Percentiles rank a stretch among this genome's conserved stretches.
Evolutionary conservation across 805 yeast genomes (phyloP).

Genomic region (Candida multigemmis): DNA sequence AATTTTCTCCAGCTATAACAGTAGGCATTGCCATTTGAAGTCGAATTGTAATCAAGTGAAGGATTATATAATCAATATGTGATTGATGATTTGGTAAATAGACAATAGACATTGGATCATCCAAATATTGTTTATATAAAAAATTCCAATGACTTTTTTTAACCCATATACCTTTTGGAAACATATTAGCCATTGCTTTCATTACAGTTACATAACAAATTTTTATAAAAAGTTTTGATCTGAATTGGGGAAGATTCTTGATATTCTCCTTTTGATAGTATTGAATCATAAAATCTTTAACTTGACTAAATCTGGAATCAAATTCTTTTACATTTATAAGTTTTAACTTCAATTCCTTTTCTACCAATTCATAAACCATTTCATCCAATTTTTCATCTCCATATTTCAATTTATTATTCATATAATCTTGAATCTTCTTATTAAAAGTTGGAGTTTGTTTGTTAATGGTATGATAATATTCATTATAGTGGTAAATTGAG

Average conservation of each 20-base stretch:
- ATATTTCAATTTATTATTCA: conserved; percentile 22
- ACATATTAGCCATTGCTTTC: conserved; percentile 22
- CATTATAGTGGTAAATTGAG: conserved; percentile 24
- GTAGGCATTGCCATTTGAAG: conserved; percentile 46
- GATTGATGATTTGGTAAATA: conserved; percentile 55
- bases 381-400: conserved; percentile 26
- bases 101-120: conserved; percentile 35
- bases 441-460: conserved; percentile 20
- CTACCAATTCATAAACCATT: conserved; percentile 22
- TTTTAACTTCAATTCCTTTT: conserved; percentile 28
- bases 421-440: conserved; percentile 14
- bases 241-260: conserved; percentile 26
- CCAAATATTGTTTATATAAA: conserved; percentile 20
- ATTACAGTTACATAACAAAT: conserved; percentile 31
- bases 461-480: conserved; percentile 23
- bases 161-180: conserved; percentile 35
- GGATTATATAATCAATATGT: conserved; percentile 51
- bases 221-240: conserved; percentile 15
- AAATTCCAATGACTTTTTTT: conserved; percentile 18
- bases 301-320: conserved; percentile 21
- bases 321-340: conserved; percentile 25
- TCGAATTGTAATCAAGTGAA: conserved; percentile 45
- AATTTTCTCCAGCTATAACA: conserved; percentile 60
- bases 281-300: conserved; percentile 28
- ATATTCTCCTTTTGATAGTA: conserved; percentile 26